These are phyloP conservation scores for Colletotrichum godetiae DNA, from an alignment of 2,329 filamentous ascomycete genomes.

Conservation along the genomic window DNA sequence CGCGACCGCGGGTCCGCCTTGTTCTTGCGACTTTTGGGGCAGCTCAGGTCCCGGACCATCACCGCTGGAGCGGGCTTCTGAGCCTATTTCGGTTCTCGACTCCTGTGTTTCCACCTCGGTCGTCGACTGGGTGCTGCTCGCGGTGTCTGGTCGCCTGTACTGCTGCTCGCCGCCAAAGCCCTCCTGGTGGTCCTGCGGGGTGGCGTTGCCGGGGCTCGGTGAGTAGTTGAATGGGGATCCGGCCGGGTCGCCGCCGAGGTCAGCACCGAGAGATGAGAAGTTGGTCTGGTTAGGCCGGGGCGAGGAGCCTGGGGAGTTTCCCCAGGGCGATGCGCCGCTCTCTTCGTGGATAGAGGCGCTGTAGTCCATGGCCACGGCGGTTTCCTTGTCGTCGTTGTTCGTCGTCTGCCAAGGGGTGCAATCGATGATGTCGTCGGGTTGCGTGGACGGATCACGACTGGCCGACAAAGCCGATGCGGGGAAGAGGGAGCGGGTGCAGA, in stretches of 20 bases:
- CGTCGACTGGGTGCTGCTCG: constrained; percentile 55
- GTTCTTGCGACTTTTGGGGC: constrained; percentile 40
- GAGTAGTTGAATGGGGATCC: constrained; percentile 57
- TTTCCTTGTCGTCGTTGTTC: neutral
- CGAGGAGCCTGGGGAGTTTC: constrained; percentile 62
- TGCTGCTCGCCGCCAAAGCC: constrained; percentile 50
- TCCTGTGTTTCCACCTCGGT: constrained; percentile 53
- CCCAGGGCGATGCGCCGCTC: constrained; percentile 66
- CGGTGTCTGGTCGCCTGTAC: constrained; percentile 60
- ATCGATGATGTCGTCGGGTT: constrained; percentile 11
- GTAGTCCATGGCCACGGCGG: constrained; percentile 62
- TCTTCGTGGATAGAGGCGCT: constrained; percentile 67
- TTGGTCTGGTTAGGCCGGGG: constrained; percentile 57
- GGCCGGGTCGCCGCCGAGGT: constrained; percentile 51
- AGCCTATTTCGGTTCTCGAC: constrained; percentile 42
- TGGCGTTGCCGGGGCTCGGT: constrained; percentile 56
- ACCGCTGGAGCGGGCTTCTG: constrained; percentile 32
- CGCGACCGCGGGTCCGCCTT: constrained; percentile 37
- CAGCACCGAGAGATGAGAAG: constrained; percentile 48
- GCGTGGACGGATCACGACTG: constrained; percentile 31
- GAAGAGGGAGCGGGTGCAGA: constrained; percentile 13
- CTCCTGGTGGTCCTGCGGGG: constrained; percentile 48
- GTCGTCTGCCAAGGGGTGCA: neutral
- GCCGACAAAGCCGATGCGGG: constrained; percentile 36
- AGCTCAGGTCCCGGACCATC: constrained; percentile 37